Evolutionary conservation across 2,329 filamentous ascomycete species (phyloP), one percentile per base, ranked within the genome.

Genomic region (Ophiostoma himal-ulmi): DNA sequence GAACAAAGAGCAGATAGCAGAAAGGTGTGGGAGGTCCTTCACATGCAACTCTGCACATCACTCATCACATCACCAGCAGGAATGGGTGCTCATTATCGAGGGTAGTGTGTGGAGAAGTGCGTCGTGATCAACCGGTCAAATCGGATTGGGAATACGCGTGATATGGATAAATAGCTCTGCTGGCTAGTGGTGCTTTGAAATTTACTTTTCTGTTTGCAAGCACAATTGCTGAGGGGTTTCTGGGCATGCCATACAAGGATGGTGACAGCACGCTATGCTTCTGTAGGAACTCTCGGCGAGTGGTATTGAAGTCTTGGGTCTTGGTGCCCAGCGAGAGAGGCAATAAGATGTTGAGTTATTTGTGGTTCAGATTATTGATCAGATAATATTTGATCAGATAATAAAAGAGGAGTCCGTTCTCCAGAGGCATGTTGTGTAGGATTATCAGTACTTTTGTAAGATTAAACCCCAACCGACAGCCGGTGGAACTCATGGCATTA

Each of bases 31-130:
- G 6, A 48, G 44, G 44, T 44, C 20, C 4, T 57, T 57, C 22
- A 57, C 52, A 57, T 57, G 52, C 52, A 26, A 57, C 52, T n/a
- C 52, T 57, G 52, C 52, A 17, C 22, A 57, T 57, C 52, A 57
- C 30, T 3, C 22, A 22, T 57, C 52, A 14, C 52, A 48, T 26
- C 52, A 54, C 52, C 52, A 13, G 22, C 20, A 26, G 52, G 52
- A 10, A 57, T 54, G 20, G 20, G 14, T 20, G 7, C 5, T 48
- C 48, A 22, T 22, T 22, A 54, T 22, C 7, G 20, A 54, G 5
- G 14, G 10, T 22, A 22, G 20, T 54, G 52, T 57, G 52, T 22
- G 52, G 52, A 57, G 52, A 22, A 54, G 52, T 10, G 52, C 22
- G 11, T 10, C 8, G 44, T 48, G 52, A 57, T 57, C 52, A 57